phyloP scores from a whole-genome alignment of 495 filamentous ascomycete species.

The Penicillium lagena region DNA sequence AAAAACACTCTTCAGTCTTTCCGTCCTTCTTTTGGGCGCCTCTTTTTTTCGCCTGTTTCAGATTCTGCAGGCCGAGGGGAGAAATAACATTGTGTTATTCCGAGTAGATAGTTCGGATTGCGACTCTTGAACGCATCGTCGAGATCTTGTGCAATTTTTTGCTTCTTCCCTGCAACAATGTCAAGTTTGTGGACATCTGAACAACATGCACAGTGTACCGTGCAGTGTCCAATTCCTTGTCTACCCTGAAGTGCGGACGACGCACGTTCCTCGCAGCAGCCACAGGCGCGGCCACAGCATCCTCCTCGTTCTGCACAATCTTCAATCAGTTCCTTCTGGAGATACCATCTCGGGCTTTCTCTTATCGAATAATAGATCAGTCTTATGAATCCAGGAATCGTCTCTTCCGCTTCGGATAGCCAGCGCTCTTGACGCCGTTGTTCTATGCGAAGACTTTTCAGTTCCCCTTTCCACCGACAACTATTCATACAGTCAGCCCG shows the following conservation, averaged over 20 bases:
- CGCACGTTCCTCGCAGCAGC: background rate
- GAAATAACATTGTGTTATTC: too few relatives aligned
- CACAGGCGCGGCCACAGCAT: background rate
- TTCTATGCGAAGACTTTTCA: background rate
- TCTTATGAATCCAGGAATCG: background rate
- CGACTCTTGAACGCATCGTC: too few relatives aligned
- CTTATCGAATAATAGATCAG: background rate
- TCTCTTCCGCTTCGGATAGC: background rate
- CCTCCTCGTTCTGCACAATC: background rate
- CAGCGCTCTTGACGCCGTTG: background rate
- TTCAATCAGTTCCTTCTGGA: background rate
- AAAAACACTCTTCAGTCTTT: too few relatives aligned
- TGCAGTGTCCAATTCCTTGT: background rate
- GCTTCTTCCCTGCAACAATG: too few relatives aligned
- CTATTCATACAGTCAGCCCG: background rate
- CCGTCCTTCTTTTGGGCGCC: too few relatives aligned
- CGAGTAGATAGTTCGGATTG: too few relatives aligned
- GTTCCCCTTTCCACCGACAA: background rate
- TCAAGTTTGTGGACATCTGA: background rate
- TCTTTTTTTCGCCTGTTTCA: too few relatives aligned
- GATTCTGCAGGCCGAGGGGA: too few relatives aligned
- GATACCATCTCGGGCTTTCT: background rate
- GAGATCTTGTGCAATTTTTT: too few relatives aligned
- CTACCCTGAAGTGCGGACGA: background rate
- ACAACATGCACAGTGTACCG: background rate